Percentiles rank a stretch among this genome's conserved stretches.
Evolutionary conservation across 441 rosid genomes (phyloP).

Genomic region (Breynia disticha): DNA sequence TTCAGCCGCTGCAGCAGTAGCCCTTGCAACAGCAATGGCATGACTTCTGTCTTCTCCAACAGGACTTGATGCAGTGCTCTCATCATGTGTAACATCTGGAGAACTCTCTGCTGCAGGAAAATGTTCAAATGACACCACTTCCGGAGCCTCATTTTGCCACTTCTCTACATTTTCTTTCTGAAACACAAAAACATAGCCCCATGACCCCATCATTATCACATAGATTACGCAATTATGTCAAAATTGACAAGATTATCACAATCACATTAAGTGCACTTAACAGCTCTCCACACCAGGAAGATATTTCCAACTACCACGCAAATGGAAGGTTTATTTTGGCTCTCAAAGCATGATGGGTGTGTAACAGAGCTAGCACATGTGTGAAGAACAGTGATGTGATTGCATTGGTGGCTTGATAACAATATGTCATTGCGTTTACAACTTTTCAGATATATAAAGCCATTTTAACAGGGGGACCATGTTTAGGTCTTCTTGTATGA

Average conservation of each 20-base stretch:
- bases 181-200: conserved; percentile 1
- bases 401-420: conserved; percentile 32
- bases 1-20: conserved; percentile 89
- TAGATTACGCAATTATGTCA: neutral
- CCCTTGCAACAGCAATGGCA: conserved; percentile 79
- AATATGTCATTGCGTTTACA: conserved; percentile 12
- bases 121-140: conserved; percentile 77
- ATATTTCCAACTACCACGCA: too few species aligned
- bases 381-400: conserved; percentile 19
- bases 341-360: conserved; percentile 24
- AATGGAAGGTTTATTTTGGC: too few species aligned
- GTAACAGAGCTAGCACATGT: conserved; percentile 31
- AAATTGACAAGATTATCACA: too few species aligned
- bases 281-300: too few species aligned
- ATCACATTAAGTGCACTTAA: too few species aligned
- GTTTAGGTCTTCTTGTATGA: neutral
- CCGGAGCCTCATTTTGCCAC: conserved; percentile 63
- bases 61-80: conserved; percentile 40
- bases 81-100: conserved; percentile 54
- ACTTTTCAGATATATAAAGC: neutral
- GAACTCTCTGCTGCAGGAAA: conserved; percentile 72
- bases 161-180: conserved; percentile 49
- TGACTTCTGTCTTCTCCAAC: conserved; percentile 52
- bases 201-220: neutral
- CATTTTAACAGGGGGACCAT: conserved; percentile 32